These are phyloP conservation scores for Apiospora kogelbergensis DNA, from an alignment of 2,329 filamentous ascomycete genomes.

Conservation along the genomic window DNA sequence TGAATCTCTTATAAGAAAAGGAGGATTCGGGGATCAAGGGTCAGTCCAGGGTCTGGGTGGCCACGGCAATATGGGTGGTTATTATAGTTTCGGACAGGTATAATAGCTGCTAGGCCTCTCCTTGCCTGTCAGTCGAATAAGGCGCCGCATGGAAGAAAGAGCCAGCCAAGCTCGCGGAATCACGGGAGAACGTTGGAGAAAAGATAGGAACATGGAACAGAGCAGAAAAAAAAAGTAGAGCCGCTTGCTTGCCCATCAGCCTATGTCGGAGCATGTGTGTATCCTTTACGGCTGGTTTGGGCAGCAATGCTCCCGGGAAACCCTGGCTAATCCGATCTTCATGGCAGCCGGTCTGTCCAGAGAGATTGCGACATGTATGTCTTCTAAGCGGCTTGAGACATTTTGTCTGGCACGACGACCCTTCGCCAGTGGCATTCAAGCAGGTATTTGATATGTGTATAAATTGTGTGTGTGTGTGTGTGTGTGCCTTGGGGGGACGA, in stretches of 20 bases:
- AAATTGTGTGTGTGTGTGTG: slow-evolving; percentile 18
- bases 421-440: slow-evolving; percentile 22
- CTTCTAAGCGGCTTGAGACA: slow-evolving; percentile 14
- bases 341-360: slow-evolving; percentile 18
- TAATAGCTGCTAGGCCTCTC: neutral
- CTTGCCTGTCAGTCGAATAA: slow-evolving; percentile 4
- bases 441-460: slow-evolving; percentile 17
- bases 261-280: slow-evolving; percentile 34
- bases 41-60: neutral
- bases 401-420: slow-evolving; percentile 18
- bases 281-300: slow-evolving; percentile 33
- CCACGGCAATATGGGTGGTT: neutral
- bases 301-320: slow-evolving; percentile 41
- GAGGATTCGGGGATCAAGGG: slow-evolving; percentile 16
- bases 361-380: slow-evolving; percentile 26
- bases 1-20: slow-evolving; percentile 26
- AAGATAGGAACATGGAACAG: slow-evolving; percentile 22
- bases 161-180: slow-evolving; percentile 10
- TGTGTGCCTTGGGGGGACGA: neutral
- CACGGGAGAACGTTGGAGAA: slow-evolving; percentile 10
- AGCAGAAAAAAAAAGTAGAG: slow-evolving; percentile 23
- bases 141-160: slow-evolving; percentile 9
- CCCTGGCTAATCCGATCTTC: slow-evolving; percentile 27
- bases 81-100: slow-evolving; percentile 12
- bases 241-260: slow-evolving; percentile 26